Evolutionary conservation across 805 yeast species (phyloP), one percentile per base, ranked within the genome.

Genomic region (Metahyphopichia silvanorum): DNA sequence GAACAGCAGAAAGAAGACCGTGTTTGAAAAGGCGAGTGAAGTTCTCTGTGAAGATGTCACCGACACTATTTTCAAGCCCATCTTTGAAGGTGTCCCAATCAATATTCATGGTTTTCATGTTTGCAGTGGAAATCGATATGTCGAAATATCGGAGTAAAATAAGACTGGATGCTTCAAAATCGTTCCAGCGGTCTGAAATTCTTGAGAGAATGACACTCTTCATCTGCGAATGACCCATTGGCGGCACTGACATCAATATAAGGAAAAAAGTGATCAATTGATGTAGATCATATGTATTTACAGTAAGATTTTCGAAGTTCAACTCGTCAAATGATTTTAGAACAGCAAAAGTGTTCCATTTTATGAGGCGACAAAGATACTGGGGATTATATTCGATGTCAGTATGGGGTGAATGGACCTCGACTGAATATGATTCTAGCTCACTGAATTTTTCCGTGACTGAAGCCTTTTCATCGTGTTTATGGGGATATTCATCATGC

Each of bases 111-210:
- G 41, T 33, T 10, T 43, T 30, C 14, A 55, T 21, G 22, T 53
- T 57, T 1, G 42, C 26, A 1, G 37, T 26, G 0, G 48, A 50
- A 21, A 76, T 57, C 2, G 51, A 43, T 2, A 66, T 38, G 34
- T 73, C 66, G 51, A 83, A 66, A n/a, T 77, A 64, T 33, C 76
- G 53, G 12, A 80, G 35, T 14, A 83, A 46, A 15, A 61, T 49
- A 21, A 65, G 28, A 0, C 86, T 79, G 20, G 58, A 46, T 0
- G 39, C 31, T 39, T 70, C 69, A 53, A 70, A 80, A 3, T 50
- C 45, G 1, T 49, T 36, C 76, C 80, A 74, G 4, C 59, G 46
- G 0, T 40, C 25, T 3, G 40, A 33, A 25, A 60, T 52, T 28
- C 45, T 48, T 2, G 44, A 39, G 2, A 41, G 38, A 25, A 53